Evolutionary conservation across 768 basidiomycete genomes (phyloP), one percentile per base, ranked within the genome.

Genomic region (Pleurotus ostreatus): DNA sequence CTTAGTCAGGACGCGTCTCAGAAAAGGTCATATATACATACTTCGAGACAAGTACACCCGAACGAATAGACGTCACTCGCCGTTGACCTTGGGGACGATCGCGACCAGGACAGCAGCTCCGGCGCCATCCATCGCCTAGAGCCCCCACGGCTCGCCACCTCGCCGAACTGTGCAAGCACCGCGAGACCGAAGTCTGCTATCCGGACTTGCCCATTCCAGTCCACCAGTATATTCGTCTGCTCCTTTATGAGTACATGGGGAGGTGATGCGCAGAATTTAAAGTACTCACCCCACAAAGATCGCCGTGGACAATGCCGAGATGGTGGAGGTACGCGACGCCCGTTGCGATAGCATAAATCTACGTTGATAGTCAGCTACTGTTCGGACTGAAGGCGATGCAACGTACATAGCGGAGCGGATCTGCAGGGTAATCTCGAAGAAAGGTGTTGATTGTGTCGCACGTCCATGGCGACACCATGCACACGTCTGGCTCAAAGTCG

Each of bases 381-480:
- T 7, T 43, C 6, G 12, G 41, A 15, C 41, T 1, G 3, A 43
- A n/a, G 18, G 5, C 5, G 41, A 15, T 43, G 1, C 15, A 20
- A n/a, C 18, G 41, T 43, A 43, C 41, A 12, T 12, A 20, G 8
- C 6, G 3, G 2, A 43, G 41, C 4, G 58, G 47, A 6, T 44
- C 34, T 2, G 26, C 23, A 12, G 45, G 40, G 15, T 51, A 40
- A 61, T 46, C 16, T 55, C 52, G 55, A 11, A 66, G 55, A 53
- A 61, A 66, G 11, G 57, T 55, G 43, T 62, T 59, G 5, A 64
- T 55, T 2, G 60, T 65, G 0, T 64, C 65, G n/a, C 61, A 52
- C 66, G 66, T 68, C 64, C 64, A 68, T 1, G 66, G 66, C 25
- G 65, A 66, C 18, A 68, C 62, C 45, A 68, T 41, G 49, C 63